Conservation (phyloP, 192 early-diverging fungal genomes). For the Rhizophagus prolifer region DNA sequence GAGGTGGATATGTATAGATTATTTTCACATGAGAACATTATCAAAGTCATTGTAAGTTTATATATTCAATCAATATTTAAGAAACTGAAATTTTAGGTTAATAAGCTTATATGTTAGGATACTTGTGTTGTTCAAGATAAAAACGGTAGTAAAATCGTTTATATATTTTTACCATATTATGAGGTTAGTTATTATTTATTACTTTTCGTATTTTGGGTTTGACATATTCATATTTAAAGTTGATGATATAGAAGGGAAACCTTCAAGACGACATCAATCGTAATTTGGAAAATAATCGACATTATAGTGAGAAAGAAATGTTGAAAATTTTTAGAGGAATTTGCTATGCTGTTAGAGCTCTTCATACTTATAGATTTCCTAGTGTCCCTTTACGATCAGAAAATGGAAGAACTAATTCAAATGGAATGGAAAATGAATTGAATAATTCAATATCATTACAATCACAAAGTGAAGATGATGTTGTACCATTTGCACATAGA, state of each 20-base stretch:
- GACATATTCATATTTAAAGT: too few species aligned
- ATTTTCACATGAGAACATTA: conserved; percentile 66
- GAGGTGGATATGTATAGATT: conserved; percentile 68
- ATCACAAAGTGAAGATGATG: conserved; percentile 35
- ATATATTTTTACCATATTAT: conserved; percentile 74
- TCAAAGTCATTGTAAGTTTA: conserved; percentile 54
- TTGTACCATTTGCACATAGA: conserved; percentile 63
- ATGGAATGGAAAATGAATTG: background rate
- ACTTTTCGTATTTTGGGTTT: background rate
- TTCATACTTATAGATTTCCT: conserved; percentile 56
- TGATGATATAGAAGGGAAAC: conserved; percentile 42
- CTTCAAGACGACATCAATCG: conserved; percentile 56
- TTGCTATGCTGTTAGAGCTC: conserved; percentile 55
- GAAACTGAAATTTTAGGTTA: background rate
- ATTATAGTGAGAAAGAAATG: conserved; percentile 58
- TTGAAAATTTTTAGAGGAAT: conserved; percentile 57
- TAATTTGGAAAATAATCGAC: conserved; percentile 46
- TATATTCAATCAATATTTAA: background rate
- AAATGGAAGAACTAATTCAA: conserved; percentile 9
- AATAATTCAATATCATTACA: background rate
- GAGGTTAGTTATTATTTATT: conserved; percentile 36
- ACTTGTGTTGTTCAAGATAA: conserved; percentile 51
- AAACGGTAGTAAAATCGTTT: conserved; percentile 52
- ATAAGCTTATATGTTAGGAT: conserved; percentile 41
- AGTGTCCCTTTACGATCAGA: conserved; percentile 39